Percentiles rank a stretch among this genome's conserved stretches.
Evolutionary conservation across 2,329 filamentous ascomycete genomes (phyloP).

Genomic region (Fusarium newnesense): DNA sequence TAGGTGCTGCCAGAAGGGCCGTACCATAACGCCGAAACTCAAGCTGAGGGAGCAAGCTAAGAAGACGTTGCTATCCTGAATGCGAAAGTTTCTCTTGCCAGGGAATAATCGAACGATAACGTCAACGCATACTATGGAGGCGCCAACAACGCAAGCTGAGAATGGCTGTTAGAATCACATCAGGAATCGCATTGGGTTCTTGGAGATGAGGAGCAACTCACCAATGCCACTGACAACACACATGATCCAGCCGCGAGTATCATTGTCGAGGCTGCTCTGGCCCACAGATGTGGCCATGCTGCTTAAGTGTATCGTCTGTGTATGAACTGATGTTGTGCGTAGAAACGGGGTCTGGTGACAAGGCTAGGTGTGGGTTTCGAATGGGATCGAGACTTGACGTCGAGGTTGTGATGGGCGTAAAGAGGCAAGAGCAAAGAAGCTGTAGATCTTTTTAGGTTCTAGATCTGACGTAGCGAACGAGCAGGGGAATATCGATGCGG

Average conservation of each 20-base stretch:
- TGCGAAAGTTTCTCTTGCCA: constrained; percentile 80
- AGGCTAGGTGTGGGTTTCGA: not conserved
- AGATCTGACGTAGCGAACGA: constrained; percentile 37
- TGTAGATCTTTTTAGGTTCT: constrained; percentile 28
- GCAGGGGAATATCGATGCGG: constrained; percentile 27
- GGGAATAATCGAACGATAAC: constrained; percentile 78
- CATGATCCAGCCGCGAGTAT: constrained; percentile 95
- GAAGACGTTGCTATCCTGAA: constrained; percentile 90
- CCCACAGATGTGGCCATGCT: constrained; percentile 52
- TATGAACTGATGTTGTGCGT: not conserved
- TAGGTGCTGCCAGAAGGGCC: not conserved
- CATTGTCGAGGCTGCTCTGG: constrained; percentile 69
- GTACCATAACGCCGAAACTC: constrained; percentile 95
- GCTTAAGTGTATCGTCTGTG: constrained; percentile 11
- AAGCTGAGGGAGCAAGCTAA: constrained; percentile 88
- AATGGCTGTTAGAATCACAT: not conserved
- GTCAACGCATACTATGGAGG: constrained; percentile 89
- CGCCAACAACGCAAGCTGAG: constrained; percentile 74
- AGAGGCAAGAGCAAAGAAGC: constrained; percentile 17
- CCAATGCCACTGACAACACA: constrained; percentile 80
- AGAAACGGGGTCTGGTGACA: not conserved
- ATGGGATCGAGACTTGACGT: not conserved
- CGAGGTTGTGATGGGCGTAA: constrained; percentile 13
- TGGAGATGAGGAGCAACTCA: constrained; percentile 49
- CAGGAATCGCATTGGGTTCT: not conserved